Evolutionary conservation across 2,329 filamentous ascomycete genomes (phyloP), one percentile per base, ranked within the genome.

Genomic region (Beauveria sp.): DNA sequence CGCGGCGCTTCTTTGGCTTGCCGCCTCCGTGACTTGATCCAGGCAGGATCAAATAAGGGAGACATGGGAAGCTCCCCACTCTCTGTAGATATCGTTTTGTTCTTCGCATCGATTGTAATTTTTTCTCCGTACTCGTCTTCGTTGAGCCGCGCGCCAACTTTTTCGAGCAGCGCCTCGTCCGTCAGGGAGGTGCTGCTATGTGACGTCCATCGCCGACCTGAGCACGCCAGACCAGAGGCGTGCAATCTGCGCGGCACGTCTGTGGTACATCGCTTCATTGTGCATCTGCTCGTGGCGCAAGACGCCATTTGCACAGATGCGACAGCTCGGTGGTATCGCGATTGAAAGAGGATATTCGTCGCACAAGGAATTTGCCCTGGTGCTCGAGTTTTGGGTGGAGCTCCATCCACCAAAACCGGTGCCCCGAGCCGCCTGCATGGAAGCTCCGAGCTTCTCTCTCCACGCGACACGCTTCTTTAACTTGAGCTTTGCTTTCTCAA

Each of bases 41-140:
- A 85, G 2, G 67, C 66, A 4, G 79, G 75, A 73, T 85, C 76
- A 70, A 84, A 79, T 14, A 86, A 58, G 1, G 83, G 83, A 2
- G 83, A 85, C 9, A 82, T 70, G 0, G 82, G 83, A 1, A 86
- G 70, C 1, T 72, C 64, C 8, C 82, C 81, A 0, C 71, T 71
- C 0, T 74, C 70, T 0, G 81, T 84, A 14, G 65, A 65, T 56
- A 85, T 70, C 1, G 74, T 79, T 65, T 81, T 81, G 1, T 66
- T 68, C 2, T 72, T 66, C 0, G 68, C 22, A 46, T 83, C 67
- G 50, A 84, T 66, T 52, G 68, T 68, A 34, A 77, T 66, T 1
- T 64, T 63, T 16, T 68, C 65, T 58, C 68, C 69, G 18, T 73
- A 65, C 6, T 65, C 65, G 60, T 70, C 68, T 20, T 70, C 58